A percentile compares a stretch with the other conserved stretches of the same genome.
Conservation (phyloP, 768 basidiomycete species). For the Auriculariales sp. region DNA sequence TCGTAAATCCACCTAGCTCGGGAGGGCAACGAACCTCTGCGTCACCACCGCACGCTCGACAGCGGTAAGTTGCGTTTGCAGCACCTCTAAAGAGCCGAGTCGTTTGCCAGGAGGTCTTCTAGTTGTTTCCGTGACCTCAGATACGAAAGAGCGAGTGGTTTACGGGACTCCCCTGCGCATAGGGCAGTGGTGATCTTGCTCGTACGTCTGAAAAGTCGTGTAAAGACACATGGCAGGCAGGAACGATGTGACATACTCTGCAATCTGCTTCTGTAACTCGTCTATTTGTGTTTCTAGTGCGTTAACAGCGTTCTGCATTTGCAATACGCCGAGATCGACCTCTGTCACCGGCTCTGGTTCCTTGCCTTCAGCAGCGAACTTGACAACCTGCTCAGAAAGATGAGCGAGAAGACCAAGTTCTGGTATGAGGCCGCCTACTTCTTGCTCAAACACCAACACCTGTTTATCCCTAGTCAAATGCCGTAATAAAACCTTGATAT, state of each 20-base stretch:
- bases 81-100: conserved; percentile 52
- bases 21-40: conserved; percentile 45
- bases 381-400: conserved; percentile 49
- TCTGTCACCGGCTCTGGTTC: conserved; percentile 39
- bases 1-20: no score
- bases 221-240: not conserved
- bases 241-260: conserved; percentile 39
- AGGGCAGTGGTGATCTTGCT: conserved; percentile 51
- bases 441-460: conserved; percentile 46
- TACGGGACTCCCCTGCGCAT: conserved; percentile 52
- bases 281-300: conserved; percentile 58
- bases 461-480: conserved; percentile 67
- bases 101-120: conserved; percentile 67
- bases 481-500: conserved; percentile 56
- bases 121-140: conserved; percentile 72
- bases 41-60: conserved; percentile 84
- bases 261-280: conserved; percentile 52
- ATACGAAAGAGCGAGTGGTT: conserved; percentile 56
- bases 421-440: conserved; percentile 30
- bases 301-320: conserved; percentile 56
- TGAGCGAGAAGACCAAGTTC: no score
- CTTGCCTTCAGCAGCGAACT: conserved; percentile 41
- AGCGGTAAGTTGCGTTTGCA: conserved; percentile 61
- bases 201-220: conserved; percentile 35
- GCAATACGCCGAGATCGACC: conserved; percentile 73